Evolutionary conservation across 768 basidiomycete genomes (phyloP).

Genomic region (Pulveroboletus sp.): DNA sequence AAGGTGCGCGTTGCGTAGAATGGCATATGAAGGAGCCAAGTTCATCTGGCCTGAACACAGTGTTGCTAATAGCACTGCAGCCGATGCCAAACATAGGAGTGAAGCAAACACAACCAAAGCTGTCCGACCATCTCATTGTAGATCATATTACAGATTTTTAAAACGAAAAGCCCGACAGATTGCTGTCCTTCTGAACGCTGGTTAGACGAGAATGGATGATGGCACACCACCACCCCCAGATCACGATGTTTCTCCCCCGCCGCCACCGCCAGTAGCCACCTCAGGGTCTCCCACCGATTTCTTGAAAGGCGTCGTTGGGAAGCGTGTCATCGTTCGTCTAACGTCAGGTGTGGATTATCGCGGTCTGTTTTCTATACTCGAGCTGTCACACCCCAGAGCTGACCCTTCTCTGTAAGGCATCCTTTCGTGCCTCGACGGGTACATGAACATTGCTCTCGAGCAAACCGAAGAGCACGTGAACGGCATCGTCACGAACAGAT

Average conservation of each 20-base stretch:
- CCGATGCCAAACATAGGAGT: slow-evolving; percentile 10
- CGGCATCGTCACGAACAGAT: slow-evolving; percentile 79
- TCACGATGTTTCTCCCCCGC: slow-evolving; percentile 41
- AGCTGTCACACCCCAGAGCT: neutral
- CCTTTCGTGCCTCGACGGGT: slow-evolving; percentile 92
- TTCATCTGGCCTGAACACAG: slow-evolving; percentile 6
- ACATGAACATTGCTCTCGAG: slow-evolving; percentile 99
- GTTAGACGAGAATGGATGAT: slow-evolving; percentile 22
- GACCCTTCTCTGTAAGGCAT: slow-evolving; percentile 51
- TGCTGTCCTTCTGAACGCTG: neutral
- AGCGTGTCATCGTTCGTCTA: slow-evolving; percentile 86
- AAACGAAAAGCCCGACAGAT: neutral
- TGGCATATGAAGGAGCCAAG: slow-evolving; percentile 14
- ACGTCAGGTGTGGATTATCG: slow-evolving; percentile 92
- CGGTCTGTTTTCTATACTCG: slow-evolving; percentile 43
- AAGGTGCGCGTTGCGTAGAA: slow-evolving; percentile 3
- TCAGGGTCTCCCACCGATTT: slow-evolving; percentile 90
- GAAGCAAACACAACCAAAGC: slow-evolving; percentile 19
- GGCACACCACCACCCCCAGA: slow-evolving; percentile 36
- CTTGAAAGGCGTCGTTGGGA: slow-evolving; percentile 94
- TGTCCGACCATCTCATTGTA: neutral
- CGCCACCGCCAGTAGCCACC: slow-evolving; percentile 41
- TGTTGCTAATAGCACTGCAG: slow-evolving; percentile 1
- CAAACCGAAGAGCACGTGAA: slow-evolving; percentile 95
- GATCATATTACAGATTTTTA: neutral